Percentiles rank a stretch among this genome's conserved stretches.
Conservation (phyloP, 768 basidiomycete species). For the Chalciporus sphaerocephalus region DNA sequence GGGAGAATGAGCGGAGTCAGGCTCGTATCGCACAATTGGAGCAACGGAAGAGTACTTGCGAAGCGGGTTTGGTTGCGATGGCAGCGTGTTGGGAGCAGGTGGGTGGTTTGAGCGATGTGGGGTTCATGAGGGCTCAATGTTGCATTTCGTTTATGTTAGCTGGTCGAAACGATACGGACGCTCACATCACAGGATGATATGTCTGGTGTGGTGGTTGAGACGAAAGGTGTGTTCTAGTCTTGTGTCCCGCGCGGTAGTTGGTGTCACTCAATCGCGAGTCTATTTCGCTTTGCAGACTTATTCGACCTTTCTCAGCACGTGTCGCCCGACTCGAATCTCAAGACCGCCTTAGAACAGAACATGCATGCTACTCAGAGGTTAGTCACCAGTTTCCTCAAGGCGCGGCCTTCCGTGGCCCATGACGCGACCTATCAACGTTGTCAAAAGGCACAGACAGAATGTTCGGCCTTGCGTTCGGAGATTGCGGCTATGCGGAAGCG, state of each 20-base stretch:
- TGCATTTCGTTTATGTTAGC: conserved; percentile 34
- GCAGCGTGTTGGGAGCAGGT: conserved; percentile 82
- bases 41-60: conserved; percentile 58
- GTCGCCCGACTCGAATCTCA: conserved; percentile 28
- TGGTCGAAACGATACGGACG: conserved; percentile 62
- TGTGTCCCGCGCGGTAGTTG: background rate
- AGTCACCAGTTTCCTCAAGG: conserved; percentile 50
- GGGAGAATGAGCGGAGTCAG: conserved; percentile 65
- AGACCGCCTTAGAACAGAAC: conserved; percentile 48
- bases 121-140: background rate
- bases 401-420: conserved; percentile 31
- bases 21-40: conserved; percentile 61
- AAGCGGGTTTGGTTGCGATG: conserved; percentile 69
- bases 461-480: conserved; percentile 54
- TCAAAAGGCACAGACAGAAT: conserved; percentile 60
- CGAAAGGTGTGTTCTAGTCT: conserved; percentile 33
- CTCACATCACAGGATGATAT: conserved; percentile 52
- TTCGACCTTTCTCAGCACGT: conserved; percentile 33
- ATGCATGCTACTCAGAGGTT: conserved; percentile 56
- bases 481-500: conserved; percentile 45
- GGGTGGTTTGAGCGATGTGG: conserved; percentile 9
- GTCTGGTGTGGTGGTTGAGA: conserved; percentile 38
- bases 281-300: conserved; percentile 18
- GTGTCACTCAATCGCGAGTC: conserved; percentile 1
- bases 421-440: conserved; percentile 42